phyloP scores from a whole-genome alignment of 345 rosid genomes.

The Boechera divaricarpa region DNA sequence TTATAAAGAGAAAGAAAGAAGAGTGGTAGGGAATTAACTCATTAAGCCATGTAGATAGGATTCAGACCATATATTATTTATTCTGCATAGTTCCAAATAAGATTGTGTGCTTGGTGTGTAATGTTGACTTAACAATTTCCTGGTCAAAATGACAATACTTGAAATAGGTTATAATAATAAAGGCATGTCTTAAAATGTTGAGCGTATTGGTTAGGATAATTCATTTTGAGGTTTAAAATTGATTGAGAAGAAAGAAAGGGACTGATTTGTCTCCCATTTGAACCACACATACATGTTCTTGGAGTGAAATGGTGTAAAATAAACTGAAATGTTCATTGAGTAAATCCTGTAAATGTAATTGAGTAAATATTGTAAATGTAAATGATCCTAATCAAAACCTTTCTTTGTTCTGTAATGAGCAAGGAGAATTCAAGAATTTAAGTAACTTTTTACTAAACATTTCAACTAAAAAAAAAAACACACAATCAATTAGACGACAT shows the following conservation, averaged over 20 bases:
- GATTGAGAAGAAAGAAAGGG: slow-evolving; percentile 16
- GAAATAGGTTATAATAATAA: background rate
- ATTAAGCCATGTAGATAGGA: slow-evolving; percentile 10
- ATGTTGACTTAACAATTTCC: slow-evolving; percentile 7
- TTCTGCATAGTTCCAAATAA: slow-evolving; percentile 10
- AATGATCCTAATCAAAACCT: background rate
- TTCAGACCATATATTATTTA: slow-evolving; percentile 2
- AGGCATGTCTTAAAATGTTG: background rate
- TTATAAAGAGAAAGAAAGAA: background rate
- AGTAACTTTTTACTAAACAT: background rate
- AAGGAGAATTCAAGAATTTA: background rate
- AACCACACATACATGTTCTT: background rate
- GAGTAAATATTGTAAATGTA: too few relatives aligned
- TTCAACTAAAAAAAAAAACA: too few relatives aligned
- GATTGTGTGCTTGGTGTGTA: slow-evolving; percentile 2
- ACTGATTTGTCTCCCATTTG: slow-evolving; percentile 9
- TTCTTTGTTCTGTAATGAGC: background rate
- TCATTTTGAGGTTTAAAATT: background rate
- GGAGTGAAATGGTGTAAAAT: too few relatives aligned
- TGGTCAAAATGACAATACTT: slow-evolving; percentile 11
- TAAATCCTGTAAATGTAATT: too few relatives aligned
- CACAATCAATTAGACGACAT: too few relatives aligned
- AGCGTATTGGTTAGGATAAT: background rate
- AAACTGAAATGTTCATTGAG: too few relatives aligned
- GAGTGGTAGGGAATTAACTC: background rate